A percentile compares a stretch with the other conserved stretches of the same genome.
phyloP scores from a whole-genome alignment of 192 early-diverging fungal genomes.

The Oehlia diaphana region DNA sequence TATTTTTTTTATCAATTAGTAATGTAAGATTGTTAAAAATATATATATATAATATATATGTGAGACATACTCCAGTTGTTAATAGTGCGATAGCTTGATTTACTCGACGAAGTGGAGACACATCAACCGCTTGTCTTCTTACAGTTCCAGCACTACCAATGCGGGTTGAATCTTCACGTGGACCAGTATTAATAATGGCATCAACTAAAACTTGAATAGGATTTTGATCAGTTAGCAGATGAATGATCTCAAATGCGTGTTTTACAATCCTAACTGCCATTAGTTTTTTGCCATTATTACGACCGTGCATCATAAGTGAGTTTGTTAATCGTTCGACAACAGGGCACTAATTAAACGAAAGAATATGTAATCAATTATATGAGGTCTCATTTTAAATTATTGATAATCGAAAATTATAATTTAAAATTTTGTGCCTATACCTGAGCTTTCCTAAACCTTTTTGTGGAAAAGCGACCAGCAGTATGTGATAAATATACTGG shows the following conservation, averaged over 20 bases:
- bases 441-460: constrained; percentile 97
- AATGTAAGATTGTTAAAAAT: not conserved
- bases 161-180: constrained; percentile 98
- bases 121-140: constrained; percentile 99
- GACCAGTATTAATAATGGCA: constrained; percentile 99
- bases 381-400: not conserved
- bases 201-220: constrained; percentile 98
- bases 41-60: constrained; percentile 17
- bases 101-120: constrained; percentile 95
- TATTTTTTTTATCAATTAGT: not conserved
- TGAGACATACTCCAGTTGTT: constrained; percentile 83
- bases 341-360: constrained; percentile 69
- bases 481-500: constrained; percentile 98
- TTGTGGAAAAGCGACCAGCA: constrained; percentile 95
- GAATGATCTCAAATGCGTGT: constrained; percentile 99
- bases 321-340: constrained; percentile 98
- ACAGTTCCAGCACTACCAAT: constrained; percentile 97
- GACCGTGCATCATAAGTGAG: constrained; percentile 99
- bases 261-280: constrained; percentile 98
- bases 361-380: constrained; percentile 3
- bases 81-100: constrained; percentile 94
- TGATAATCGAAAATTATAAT: too few species aligned
- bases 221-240: constrained; percentile 97
- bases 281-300: constrained; percentile 99
- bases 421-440: constrained; percentile 38